Evolutionary conservation across 2,329 filamentous ascomycete species (phyloP).

Genomic region (Trichoderma breve): DNA sequence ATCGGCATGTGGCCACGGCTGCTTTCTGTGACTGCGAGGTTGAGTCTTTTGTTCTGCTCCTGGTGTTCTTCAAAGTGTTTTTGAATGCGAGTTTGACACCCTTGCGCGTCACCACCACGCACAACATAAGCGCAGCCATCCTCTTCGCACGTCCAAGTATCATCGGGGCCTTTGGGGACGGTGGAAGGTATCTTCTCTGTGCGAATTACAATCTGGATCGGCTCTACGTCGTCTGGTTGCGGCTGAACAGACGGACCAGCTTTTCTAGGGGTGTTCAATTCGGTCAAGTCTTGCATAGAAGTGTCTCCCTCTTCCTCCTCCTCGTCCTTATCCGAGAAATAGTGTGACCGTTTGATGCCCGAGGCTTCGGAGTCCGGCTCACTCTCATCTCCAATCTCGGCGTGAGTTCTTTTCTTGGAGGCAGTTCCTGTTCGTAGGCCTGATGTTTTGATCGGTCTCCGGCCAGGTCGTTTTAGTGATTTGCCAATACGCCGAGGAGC

Average conservation of each 20-base stretch:
- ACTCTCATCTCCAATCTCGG: slow-evolving; percentile 39
- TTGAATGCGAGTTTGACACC: slow-evolving; percentile 55
- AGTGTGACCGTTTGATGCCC: slow-evolving; percentile 37
- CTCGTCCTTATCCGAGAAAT: slow-evolving; percentile 33
- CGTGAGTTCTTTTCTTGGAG: slow-evolving; percentile 46
- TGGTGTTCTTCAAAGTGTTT: slow-evolving; percentile 62
- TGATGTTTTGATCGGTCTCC: slow-evolving; percentile 45
- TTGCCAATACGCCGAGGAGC: slow-evolving; percentile 33
- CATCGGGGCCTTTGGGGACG: slow-evolving; percentile 53
- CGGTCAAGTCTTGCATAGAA: slow-evolving; percentile 32
- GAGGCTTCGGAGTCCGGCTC: slow-evolving; percentile 40
- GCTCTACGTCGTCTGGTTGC: slow-evolving; percentile 26
- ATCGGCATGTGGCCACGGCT: slow-evolving; percentile 53
- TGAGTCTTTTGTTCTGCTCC: slow-evolving; percentile 49
- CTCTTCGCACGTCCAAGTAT: slow-evolving; percentile 65
- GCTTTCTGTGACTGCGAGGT: slow-evolving; percentile 57
- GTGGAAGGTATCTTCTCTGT: slow-evolving; percentile 50
- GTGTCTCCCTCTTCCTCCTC: slow-evolving; percentile 40
- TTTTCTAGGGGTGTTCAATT: slow-evolving; percentile 22
- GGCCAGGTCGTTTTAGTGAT: slow-evolving; percentile 32
- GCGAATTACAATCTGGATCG: slow-evolving; percentile 46
- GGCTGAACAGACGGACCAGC: slow-evolving; percentile 23
- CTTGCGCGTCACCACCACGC: slow-evolving; percentile 56
- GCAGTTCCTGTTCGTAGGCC: slow-evolving; percentile 42
- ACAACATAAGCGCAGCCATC: slow-evolving; percentile 64